These are phyloP conservation scores for Piper longum DNA, from an alignment of 164 flowering plant genomes.

Conservation along the genomic window DNA sequence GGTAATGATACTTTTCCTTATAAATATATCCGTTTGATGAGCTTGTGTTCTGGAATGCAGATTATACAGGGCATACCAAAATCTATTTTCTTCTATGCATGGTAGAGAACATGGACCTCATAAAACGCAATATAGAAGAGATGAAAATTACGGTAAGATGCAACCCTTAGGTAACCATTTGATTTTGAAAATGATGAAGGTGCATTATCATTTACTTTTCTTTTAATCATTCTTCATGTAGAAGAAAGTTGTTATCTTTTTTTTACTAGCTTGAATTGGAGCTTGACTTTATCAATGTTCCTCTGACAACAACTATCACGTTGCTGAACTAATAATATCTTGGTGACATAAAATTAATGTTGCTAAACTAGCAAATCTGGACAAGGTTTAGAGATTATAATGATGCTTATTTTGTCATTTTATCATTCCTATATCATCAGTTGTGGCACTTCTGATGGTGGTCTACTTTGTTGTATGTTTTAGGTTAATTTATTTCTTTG, in stretches of 20 bases:
- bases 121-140: constrained; percentile 94
- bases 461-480: background rate
- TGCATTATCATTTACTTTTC: too few relatives aligned
- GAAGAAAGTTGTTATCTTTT: too few relatives aligned
- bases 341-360: background rate
- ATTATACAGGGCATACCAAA: constrained; percentile 88
- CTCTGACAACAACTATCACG: background rate
- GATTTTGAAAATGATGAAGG: too few relatives aligned
- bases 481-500: too few relatives aligned
- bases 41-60: constrained; percentile 31
- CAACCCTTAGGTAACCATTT: too few relatives aligned
- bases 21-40: background rate
- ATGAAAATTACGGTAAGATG: constrained; percentile 72
- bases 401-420: background rate
- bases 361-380: background rate
- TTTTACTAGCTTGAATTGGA: too few relatives aligned
- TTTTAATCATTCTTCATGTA: too few relatives aligned
- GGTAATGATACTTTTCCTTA: too few relatives aligned
- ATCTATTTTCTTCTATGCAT: constrained; percentile 84
- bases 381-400: background rate
- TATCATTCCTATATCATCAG: background rate
- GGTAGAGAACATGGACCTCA: constrained; percentile 65
- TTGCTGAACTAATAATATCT: background rate
- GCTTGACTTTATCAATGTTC: too few relatives aligned
- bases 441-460: background rate